Evolutionary conservation across 2,329 filamentous ascomycete genomes (phyloP).

Genomic region (Botryotinia narcissicola): DNA sequence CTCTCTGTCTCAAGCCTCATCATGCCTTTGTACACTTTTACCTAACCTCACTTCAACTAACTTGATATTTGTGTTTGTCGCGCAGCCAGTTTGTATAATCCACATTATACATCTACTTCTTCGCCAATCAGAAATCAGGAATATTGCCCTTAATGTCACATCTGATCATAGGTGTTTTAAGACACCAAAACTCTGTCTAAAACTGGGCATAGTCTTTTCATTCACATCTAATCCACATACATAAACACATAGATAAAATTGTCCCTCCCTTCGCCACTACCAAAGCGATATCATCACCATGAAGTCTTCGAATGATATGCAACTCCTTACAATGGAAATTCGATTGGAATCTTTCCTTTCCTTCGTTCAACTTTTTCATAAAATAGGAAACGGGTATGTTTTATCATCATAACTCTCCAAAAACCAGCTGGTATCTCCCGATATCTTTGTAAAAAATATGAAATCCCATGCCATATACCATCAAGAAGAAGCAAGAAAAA

Average conservation of each 20-base stretch:
- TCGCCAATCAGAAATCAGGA: background rate
- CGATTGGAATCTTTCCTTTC: background rate
- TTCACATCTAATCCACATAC: constrained; percentile 4
- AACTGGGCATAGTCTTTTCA: background rate
- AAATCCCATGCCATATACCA: constrained; percentile 12
- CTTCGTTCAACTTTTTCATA: background rate
- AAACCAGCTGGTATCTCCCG: constrained; percentile 1
- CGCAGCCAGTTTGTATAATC: background rate
- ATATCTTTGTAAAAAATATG: constrained; percentile 13
- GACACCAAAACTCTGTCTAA: background rate
- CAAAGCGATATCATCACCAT: background rate
- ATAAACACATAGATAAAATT: constrained; percentile 3
- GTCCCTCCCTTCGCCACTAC: background rate
- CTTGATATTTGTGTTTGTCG: background rate
- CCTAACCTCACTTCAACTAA: background rate
- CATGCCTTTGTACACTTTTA: background rate
- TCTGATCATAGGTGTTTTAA: background rate
- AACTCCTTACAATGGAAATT: constrained; percentile 3
- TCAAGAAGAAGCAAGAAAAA: constrained; percentile 9
- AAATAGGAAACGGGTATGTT: constrained; percentile 13
- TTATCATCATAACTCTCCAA: constrained; percentile 13
- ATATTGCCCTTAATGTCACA: too few relatives aligned
- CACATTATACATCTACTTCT: too few relatives aligned
- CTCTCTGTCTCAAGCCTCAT: background rate
- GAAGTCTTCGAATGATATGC: constrained; percentile 7